phyloP scores from a whole-genome alignment of 306 rosid genomes.

The Biancaea sappan region DNA sequence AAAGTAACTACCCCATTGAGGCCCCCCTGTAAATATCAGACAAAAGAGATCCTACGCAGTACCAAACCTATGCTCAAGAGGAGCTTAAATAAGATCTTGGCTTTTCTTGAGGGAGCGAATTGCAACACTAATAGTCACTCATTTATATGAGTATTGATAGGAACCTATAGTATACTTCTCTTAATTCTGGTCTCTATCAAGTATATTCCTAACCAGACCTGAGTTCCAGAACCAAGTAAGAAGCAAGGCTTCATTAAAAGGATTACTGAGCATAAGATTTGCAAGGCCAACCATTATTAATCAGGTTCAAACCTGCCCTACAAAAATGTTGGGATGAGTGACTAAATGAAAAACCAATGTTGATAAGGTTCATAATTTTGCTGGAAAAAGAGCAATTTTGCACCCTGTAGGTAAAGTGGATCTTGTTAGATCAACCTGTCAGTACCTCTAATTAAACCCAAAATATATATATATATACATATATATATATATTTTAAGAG shows the following conservation, averaged over 20 bases:
- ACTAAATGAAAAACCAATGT: background rate
- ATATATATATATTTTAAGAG: background rate
- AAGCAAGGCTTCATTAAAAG: background rate
- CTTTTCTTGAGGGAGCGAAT: background rate
- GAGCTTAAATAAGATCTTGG: slow-evolving; percentile 8
- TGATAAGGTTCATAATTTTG: too few species aligned
- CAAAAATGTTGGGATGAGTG: background rate
- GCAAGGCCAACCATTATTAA: background rate
- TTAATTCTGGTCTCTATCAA: too few species aligned
- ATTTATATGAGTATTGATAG: too few species aligned
- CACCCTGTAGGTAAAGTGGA: too few species aligned
- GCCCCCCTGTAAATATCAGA: background rate
- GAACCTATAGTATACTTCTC: too few species aligned
- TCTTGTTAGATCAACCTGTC: background rate
- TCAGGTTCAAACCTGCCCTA: background rate
- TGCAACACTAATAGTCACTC: background rate
- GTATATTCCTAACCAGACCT: background rate
- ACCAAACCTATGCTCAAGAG: background rate
- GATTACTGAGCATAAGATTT: background rate
- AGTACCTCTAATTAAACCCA: background rate
- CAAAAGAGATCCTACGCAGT: background rate
- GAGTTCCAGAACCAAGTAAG: background rate
- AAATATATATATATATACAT: too few species aligned
- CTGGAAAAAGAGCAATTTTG: too few species aligned
- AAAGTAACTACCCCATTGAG: slow-evolving; percentile 2